A percentile compares a stretch with the other conserved stretches of the same genome.
Conservation (phyloP, 1,284 basidiomycete genomes). For the Gymnopus androsaceus region DNA sequence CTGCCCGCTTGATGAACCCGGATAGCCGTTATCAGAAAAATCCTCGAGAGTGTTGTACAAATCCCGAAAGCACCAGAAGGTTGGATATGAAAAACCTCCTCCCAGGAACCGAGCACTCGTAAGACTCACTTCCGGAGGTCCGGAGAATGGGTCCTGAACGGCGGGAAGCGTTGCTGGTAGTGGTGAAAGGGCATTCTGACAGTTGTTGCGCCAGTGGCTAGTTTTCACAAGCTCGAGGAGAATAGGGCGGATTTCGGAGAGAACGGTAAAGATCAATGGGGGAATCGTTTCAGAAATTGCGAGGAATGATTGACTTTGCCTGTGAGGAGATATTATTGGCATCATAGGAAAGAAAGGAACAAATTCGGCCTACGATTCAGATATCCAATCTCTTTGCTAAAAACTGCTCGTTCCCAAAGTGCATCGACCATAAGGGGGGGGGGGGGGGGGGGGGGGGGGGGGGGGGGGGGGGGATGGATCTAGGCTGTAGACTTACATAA, state of each 20-base stretch:
- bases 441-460: too few species aligned
- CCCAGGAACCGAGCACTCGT: conserved; percentile 42
- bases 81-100: conserved; percentile 63
- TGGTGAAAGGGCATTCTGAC: conserved; percentile 64
- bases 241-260: conserved; percentile 80
- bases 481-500: conserved; percentile 80
- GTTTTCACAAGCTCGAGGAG: conserved; percentile 73
- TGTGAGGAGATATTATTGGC: conserved; percentile 29
- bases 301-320: conserved; percentile 77
- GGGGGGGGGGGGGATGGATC: too few species aligned
- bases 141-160: conserved; percentile 30
- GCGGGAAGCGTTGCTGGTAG: conserved; percentile 38
- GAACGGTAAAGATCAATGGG: conserved; percentile 81
- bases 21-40: conserved; percentile 70
- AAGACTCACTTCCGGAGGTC: conserved; percentile 28
- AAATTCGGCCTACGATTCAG: conserved; percentile 66
- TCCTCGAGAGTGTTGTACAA: conserved; percentile 75
- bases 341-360: background rate
- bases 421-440: conserved; percentile 88
- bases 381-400: conserved; percentile 79
- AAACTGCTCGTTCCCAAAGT: conserved; percentile 87
- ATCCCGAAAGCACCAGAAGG: conserved; percentile 80
- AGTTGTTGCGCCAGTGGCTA: conserved; percentile 65
- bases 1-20: conserved; percentile 75
- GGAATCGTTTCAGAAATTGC: conserved; percentile 76